Conservation (phyloP, 148 eudicot species). For the Mesembryanthemum crystallinum region DNA sequence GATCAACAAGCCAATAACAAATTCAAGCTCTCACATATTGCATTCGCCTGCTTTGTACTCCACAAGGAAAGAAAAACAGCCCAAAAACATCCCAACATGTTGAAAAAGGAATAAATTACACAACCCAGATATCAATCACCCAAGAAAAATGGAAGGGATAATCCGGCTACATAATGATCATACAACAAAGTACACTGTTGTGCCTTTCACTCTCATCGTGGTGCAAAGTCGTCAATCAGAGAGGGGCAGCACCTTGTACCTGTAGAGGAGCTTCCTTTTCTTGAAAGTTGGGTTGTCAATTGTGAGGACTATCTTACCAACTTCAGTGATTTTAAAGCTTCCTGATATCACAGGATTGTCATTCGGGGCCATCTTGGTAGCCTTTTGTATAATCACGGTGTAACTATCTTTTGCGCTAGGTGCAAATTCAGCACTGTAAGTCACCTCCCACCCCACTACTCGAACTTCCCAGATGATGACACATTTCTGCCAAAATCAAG, state of each 20-base stretch:
- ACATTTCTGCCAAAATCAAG: slow-evolving; percentile 50
- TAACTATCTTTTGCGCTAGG: slow-evolving; percentile 62
- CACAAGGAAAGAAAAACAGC: slow-evolving; percentile 12
- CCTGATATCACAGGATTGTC: slow-evolving; percentile 71
- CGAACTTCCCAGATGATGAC: slow-evolving; percentile 81
- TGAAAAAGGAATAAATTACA: neutral
- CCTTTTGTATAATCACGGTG: slow-evolving; percentile 70
- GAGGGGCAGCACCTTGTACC: slow-evolving; percentile 73
- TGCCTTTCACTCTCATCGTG: neutral
- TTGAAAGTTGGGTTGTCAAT: slow-evolving; percentile 74
- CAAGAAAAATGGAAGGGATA: neutral
- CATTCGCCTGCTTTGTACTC: neutral
- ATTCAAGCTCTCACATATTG: neutral
- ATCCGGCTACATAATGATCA: slow-evolving; percentile 21
- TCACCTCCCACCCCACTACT: slow-evolving; percentile 94
- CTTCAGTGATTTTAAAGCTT: slow-evolving; percentile 58
- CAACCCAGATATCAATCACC: neutral
- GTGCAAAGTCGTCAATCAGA: slow-evolving; percentile 32
- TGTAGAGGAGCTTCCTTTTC: slow-evolving; percentile 80
- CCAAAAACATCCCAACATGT: neutral
- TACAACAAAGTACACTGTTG: neutral
- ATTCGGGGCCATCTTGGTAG: slow-evolving; percentile 60
- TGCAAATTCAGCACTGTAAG: slow-evolving; percentile 80
- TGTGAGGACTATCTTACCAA: slow-evolving; percentile 77
- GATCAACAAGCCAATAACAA: slow-evolving; percentile 5